phyloP scores from a whole-genome alignment of 192 early-diverging fungal species.

The Linnemannia zychae region DNA sequence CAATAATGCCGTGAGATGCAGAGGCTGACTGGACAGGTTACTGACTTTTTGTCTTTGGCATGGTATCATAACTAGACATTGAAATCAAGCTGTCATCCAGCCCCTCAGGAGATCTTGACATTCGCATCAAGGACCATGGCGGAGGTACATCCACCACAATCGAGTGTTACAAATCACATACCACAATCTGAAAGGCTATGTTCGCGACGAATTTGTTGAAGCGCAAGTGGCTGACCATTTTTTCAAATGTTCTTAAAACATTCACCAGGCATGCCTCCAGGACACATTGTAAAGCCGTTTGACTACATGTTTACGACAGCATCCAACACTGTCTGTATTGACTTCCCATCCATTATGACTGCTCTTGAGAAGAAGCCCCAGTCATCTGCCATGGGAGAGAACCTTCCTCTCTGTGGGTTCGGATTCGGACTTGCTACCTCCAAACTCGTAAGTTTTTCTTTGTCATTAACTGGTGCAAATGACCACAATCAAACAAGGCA shows the following conservation, averaged over 20 bases:
- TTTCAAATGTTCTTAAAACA: no score
- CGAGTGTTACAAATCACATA: no score
- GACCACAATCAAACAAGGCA: neutral
- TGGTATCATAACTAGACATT: slow-evolving; percentile 26
- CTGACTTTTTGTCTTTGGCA: neutral
- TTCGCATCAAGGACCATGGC: slow-evolving; percentile 45
- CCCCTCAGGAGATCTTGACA: slow-evolving; percentile 22
- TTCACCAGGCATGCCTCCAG: slow-evolving; percentile 29
- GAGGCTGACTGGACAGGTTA: neutral
- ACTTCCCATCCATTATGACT: slow-evolving; percentile 45
- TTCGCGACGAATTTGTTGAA: no score
- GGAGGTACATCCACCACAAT: slow-evolving; percentile 15
- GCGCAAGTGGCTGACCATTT: no score
- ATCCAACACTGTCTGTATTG: slow-evolving; percentile 38
- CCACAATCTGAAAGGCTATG: no score
- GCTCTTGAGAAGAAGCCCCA: slow-evolving; percentile 43
- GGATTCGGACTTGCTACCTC: slow-evolving; percentile 53
- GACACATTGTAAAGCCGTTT: slow-evolving; percentile 21
- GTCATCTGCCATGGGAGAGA: slow-evolving; percentile 33
- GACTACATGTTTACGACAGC: slow-evolving; percentile 52
- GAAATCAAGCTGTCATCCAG: slow-evolving; percentile 23
- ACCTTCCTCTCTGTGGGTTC: slow-evolving; percentile 49
- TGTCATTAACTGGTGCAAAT: neutral
- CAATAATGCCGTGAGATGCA: neutral
- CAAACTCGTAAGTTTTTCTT: slow-evolving; percentile 33